Conservation (phyloP, 2,329 filamentous ascomycete species). For the Davidsoniella neocaledoniae region DNA sequence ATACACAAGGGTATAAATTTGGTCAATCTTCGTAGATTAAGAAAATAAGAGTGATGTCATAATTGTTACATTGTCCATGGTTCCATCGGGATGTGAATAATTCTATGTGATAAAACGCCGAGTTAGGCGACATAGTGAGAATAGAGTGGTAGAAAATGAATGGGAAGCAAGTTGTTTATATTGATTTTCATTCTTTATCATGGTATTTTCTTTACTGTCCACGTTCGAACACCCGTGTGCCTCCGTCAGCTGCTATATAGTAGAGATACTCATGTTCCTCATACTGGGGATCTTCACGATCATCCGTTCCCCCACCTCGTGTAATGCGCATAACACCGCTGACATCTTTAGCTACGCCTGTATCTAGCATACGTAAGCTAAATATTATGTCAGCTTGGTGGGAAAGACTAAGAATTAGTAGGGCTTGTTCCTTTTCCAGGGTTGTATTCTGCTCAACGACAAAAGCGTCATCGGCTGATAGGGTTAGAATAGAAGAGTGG, state of each 20-base stretch:
- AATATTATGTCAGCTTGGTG: constrained; percentile 59
- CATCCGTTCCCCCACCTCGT: constrained; percentile 27
- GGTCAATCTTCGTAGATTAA: too few relatives aligned
- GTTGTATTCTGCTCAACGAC: constrained; percentile 42
- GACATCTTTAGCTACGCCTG: constrained; percentile 76
- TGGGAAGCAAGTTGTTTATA: too few relatives aligned
- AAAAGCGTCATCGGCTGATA: constrained; percentile 60
- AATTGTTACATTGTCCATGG: too few relatives aligned
- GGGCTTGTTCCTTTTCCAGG: constrained; percentile 53
- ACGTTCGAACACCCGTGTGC: constrained; percentile 69
- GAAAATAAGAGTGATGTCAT: too few relatives aligned
- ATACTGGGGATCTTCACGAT: constrained; percentile 17
- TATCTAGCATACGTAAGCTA: constrained; percentile 61
- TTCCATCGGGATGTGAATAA: too few relatives aligned
- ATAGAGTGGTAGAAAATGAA: too few relatives aligned
- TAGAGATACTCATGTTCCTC: constrained; percentile 64
- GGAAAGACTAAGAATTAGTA: constrained; percentile 54
- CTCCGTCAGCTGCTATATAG: constrained; percentile 61
- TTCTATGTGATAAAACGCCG: too few relatives aligned
- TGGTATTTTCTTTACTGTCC: constrained; percentile 25
- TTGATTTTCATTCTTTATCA: not conserved
- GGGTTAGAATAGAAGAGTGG: constrained; percentile 47
- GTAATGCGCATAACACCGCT: constrained; percentile 74
- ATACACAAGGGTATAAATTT: too few relatives aligned
- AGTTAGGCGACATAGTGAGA: too few relatives aligned